These are phyloP conservation scores for Dryas drummondii DNA, from an alignment of 306 rosid genomes.

Conservation along the genomic window DNA sequence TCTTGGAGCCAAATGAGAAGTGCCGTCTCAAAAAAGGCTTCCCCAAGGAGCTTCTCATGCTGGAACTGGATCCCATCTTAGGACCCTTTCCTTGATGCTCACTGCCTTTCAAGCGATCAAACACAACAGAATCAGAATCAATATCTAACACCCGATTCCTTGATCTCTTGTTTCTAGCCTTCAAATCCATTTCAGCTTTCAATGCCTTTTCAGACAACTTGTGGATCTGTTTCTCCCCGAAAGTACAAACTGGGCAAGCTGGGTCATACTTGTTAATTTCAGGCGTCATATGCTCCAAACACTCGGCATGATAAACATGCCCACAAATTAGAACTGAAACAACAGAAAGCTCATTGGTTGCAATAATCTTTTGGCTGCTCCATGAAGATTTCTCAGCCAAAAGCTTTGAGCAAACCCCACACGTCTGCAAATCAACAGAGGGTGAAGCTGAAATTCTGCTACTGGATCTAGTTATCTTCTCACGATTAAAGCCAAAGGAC, in stretches of 20 bases:
- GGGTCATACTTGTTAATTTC: constrained; percentile 83
- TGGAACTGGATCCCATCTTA: constrained; percentile 59
- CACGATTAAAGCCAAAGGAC: constrained; percentile 64
- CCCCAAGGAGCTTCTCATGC: constrained; percentile 55
- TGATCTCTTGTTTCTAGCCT: constrained; percentile 61
- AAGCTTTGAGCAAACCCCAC: constrained; percentile 52
- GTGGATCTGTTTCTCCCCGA: constrained; percentile 69
- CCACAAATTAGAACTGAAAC: constrained; percentile 84
- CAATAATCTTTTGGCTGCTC: constrained; percentile 49
- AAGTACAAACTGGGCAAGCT: constrained; percentile 77
- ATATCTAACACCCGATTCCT: constrained; percentile 56
- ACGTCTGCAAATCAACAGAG: constrained; percentile 51
- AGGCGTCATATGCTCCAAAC: constrained; percentile 79
- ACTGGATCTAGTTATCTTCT: constrained; percentile 57
- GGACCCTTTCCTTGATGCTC: constrained; percentile 49
- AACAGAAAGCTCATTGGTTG: constrained; percentile 41
- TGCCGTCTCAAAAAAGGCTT: constrained; percentile 78
- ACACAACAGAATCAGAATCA: constrained; percentile 51
- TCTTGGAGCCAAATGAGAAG: constrained; percentile 82
- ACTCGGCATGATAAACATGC: constrained; percentile 87
- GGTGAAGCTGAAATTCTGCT: constrained; percentile 53
- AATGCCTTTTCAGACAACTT: constrained; percentile 67
- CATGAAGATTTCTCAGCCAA: constrained; percentile 44
- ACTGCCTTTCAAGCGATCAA: constrained; percentile 47
- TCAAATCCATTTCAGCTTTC: constrained; percentile 73